Evolutionary conservation across 208 protist species (phyloP), one percentile per base, ranked within the genome.

Genomic region (Angomonas ambiguus): DNA sequence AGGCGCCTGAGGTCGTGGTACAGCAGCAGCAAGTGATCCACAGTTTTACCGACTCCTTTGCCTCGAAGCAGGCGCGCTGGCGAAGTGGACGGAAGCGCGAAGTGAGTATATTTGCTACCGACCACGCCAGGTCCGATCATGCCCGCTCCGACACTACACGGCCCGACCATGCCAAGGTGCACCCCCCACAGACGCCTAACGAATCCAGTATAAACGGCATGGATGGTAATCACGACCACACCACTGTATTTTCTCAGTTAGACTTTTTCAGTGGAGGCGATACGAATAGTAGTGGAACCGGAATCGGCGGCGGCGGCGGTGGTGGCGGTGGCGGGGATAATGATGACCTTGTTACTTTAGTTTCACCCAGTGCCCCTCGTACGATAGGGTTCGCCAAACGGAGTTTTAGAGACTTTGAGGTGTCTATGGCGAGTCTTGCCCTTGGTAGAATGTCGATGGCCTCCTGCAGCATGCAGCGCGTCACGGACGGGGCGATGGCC

Each of bases 401-500:
- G 20, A 32, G 34, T 35, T 30, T 63, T 35, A 35, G 58, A 38
- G 58, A 51, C 34, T 25, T 38, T 20, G 76, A 78, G 32, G 31
- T 53, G 35, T 83, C 83, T 20, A 63, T 78, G 57, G 59, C 59
- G n/a, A 80, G 75, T 51, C 67, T 77, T 16, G 58, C 69, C 8
- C n/a, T 83, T 1, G 80, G 71, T 20, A 70, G 77, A 45, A 78
- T 88, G 77, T 82, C 80, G 16, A 82, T 88, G 79, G 65, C 67
- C 0, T 83, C 80, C 16, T 80, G 80, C 72, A 90, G 85, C 53
- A 74, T 81, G 18, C 56, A 67, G 8, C 78, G 72, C 61, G 63
- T 82, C 16, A 87, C 82, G 34, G 83, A 92, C 56, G 75, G 77
- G 49, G 69, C 86, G 27, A 27, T 83, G 58, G 84, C 80, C 13